These are phyloP conservation scores for Blepharisma undulans DNA, from an alignment of 169 alveolate species.

Conservation along the genomic window DNA sequence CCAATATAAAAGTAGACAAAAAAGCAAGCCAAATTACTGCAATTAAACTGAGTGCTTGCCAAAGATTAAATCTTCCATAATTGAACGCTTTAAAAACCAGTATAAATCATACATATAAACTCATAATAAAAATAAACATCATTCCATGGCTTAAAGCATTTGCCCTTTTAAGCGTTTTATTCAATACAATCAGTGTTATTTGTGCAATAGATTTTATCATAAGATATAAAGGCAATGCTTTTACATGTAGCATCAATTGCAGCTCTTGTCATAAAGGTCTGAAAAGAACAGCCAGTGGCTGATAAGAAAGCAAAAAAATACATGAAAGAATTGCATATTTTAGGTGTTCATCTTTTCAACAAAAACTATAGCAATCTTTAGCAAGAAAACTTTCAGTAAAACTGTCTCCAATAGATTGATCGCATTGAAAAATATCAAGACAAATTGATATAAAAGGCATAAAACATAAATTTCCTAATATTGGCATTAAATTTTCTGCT, in stretches of 20 bases:
- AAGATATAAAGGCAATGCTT: background rate
- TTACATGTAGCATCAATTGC: background rate
- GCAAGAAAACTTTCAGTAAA: conserved; percentile 3
- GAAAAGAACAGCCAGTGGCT: background rate
- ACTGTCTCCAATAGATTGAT: background rate
- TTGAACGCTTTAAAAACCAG: background rate
- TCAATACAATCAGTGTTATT: background rate
- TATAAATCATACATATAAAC: background rate
- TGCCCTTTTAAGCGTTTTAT: background rate
- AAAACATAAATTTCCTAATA: background rate
- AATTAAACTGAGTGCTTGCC: background rate
- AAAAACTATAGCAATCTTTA: background rate
- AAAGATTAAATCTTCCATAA: background rate
- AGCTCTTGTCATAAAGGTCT: conserved; percentile 9
- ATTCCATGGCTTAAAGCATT: background rate
- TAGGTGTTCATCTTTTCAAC: conserved; percentile 4
- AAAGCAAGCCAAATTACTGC: background rate
- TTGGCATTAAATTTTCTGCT: background rate
- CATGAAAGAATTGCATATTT: background rate
- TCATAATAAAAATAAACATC: background rate
- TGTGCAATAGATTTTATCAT: background rate
- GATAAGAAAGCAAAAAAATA: background rate
- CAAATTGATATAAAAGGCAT: background rate
- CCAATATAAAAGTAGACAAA: background rate
- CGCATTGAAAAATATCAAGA: background rate